Base-by-base conservation (phyloP, 768 basidiomycete species). In the Russula emetica region DNA sequence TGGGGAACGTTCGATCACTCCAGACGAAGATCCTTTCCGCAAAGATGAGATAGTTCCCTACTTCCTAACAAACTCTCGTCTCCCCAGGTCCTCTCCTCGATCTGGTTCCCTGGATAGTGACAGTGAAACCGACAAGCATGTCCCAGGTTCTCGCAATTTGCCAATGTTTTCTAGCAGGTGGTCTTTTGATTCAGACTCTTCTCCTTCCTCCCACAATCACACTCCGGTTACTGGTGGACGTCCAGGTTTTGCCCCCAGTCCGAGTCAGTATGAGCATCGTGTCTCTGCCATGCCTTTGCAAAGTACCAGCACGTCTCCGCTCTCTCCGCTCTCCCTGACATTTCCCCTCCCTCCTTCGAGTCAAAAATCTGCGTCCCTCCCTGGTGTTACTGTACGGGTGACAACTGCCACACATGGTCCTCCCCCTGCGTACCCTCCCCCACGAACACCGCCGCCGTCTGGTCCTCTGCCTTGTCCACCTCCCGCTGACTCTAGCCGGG, bases 11-110 rank as follows among this genome's bases (percentile, higher is more conserved):
- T 61, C 57, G 3, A 62, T 66, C 16, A 66, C 67, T 5, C 64
- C 67, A 32, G 67, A 68, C 22, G 52, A 66, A 20, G 67, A 68
- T 51, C 67, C 67, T 18, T 68, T 68, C 57, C 67, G 67, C 42
- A 68, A 66, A 24, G 67, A 61, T 42, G 67, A 61, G 20, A 20
- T 60, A 3, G 20, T 16, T 20, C 28, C n/a, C 22, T 50, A 32
- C 14, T 13, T 24, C 14, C 32, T 44, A 22, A 3, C 32, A 49
- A 45, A 24, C 22, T 24, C 36, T 26, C 45, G 54, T 49, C 36
- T 58, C n/a, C 51, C 36, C 34, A n/a, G 38, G 9, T 49, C 53
- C 1, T 60, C 45, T 32, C 64, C 52, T 34, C 22, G 38, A 18
- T 50, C 52, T 50, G 20, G 38, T 64, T 66, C 40, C 13, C 28